Evolutionary conservation across 768 basidiomycete genomes (phyloP).

Genomic region (Pulveroboletus sp.): DNA sequence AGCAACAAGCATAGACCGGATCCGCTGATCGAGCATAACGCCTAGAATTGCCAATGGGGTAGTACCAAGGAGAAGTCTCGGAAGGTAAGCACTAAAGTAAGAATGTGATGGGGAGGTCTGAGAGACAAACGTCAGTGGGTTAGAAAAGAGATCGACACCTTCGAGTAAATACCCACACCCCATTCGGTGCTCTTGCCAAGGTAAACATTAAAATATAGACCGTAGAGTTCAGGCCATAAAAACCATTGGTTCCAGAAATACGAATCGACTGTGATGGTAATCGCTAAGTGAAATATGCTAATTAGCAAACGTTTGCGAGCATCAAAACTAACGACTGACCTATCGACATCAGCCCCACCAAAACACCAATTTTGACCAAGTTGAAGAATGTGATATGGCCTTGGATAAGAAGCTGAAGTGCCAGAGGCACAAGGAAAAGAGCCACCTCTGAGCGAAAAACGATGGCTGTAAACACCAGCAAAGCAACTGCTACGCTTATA

Average conservation of each 20-base stretch:
- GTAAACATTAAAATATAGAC: slow-evolving; percentile 80
- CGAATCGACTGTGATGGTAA: slow-evolving; percentile 70
- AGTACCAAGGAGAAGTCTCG: slow-evolving; percentile 69
- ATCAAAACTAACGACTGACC: slow-evolving; percentile 35
- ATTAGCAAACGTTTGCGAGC: not conserved
- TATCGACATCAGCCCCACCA: slow-evolving; percentile 46
- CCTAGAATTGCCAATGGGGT: slow-evolving; percentile 60
- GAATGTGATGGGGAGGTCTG: slow-evolving; percentile 66
- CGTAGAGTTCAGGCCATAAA: slow-evolving; percentile 84
- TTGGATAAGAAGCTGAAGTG: slow-evolving; percentile 46
- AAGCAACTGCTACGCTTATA: slow-evolving; percentile 41
- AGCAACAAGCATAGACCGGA: slow-evolving; percentile 49
- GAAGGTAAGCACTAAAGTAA: slow-evolving; percentile 66
- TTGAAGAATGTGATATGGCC: slow-evolving; percentile 39
- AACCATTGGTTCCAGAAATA: slow-evolving; percentile 74
- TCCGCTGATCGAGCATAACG: slow-evolving; percentile 40
- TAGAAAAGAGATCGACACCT: slow-evolving; percentile 1
- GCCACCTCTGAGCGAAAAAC: slow-evolving; percentile 79
- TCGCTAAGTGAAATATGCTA: slow-evolving; percentile 33
- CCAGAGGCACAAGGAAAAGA: slow-evolving; percentile 58
- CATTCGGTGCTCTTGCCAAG: slow-evolving; percentile 85
- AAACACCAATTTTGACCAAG: slow-evolving; percentile 46
- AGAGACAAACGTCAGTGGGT: not conserved
- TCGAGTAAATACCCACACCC: slow-evolving; percentile 61
- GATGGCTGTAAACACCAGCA: slow-evolving; percentile 64